Conservation (phyloP, 768 basidiomycete genomes). For the Termitomyces sp. region DNA sequence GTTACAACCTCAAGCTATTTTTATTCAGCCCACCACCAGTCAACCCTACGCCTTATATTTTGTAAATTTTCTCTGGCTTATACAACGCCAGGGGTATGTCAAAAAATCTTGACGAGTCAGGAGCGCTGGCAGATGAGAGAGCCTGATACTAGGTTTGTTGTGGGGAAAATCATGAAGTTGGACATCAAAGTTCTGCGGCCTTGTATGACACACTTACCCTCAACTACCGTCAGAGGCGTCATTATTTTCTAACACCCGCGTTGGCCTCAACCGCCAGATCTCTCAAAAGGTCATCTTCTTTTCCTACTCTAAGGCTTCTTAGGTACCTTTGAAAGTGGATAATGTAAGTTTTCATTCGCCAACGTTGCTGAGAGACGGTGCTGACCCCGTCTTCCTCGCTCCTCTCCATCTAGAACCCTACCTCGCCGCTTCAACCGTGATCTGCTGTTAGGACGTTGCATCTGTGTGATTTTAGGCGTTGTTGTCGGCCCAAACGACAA, state of each 20-base stretch:
- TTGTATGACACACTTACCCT: slow-evolving; percentile 9
- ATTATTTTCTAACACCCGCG: slow-evolving; percentile 2
- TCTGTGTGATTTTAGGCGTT: slow-evolving; percentile 15
- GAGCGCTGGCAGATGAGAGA: slow-evolving; percentile 16
- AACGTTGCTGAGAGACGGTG: slow-evolving; percentile 11
- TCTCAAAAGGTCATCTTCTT: slow-evolving; percentile 4
- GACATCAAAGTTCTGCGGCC: slow-evolving; percentile 15
- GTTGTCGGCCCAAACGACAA: slow-evolving; percentile 7
- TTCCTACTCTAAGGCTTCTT: slow-evolving; percentile 6
- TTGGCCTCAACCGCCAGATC: slow-evolving; percentile 7
- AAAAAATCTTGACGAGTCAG: slow-evolving; percentile 12
- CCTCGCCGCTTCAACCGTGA: slow-evolving; percentile 1
- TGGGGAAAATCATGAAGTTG: slow-evolving; percentile 15
- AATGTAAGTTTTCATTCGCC: slow-evolving; percentile 29
- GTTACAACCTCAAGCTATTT: slow-evolving; percentile 8
- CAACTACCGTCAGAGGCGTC: slow-evolving; percentile 8
- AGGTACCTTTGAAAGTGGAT: slow-evolving; percentile 15
- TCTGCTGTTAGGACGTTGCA: neutral
- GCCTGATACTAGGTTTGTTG: slow-evolving; percentile 14
- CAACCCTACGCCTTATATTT: slow-evolving; percentile 9
- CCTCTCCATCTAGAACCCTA: slow-evolving; percentile 4
- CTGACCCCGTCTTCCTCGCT: slow-evolving; percentile 10
- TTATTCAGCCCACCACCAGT: slow-evolving; percentile 14
- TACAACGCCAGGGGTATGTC: slow-evolving; percentile 9
- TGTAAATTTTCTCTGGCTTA: slow-evolving; percentile 13